Conservation (phyloP, 805 yeast species). For the Clavispora santaluciae region DNA sequence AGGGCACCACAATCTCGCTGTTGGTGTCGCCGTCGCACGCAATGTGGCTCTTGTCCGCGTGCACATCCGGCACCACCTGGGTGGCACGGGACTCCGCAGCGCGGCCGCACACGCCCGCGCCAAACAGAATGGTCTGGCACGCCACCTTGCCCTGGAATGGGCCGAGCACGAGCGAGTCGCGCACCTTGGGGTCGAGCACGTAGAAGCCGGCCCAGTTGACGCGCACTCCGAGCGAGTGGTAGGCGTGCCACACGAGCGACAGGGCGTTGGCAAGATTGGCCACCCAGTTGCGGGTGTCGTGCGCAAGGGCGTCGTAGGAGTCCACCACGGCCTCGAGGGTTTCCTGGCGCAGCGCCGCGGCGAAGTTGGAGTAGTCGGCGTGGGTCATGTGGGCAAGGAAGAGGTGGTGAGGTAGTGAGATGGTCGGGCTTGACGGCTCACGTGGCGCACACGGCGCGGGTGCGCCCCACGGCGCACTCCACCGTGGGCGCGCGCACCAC, state of each 20-base stretch:
- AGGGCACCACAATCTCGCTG: conserved; percentile 91
- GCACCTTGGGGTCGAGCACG: conserved; percentile 39
- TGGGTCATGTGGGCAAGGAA: conserved; percentile 34
- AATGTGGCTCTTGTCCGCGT: conserved; percentile 82
- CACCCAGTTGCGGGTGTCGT: conserved; percentile 75
- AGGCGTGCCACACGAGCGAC: conserved; percentile 84
- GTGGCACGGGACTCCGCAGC: conserved; percentile 61
- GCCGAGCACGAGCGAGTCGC: conserved; percentile 60
- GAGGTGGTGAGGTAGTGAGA: background rate
- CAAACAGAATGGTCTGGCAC: conserved; percentile 74
- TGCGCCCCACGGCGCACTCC: conserved; percentile 10
- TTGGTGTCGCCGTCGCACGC: conserved; percentile 96
- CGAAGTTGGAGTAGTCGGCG: conserved; percentile 68
- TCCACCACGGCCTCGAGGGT: conserved; percentile 52
- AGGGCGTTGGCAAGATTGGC: conserved; percentile 84
- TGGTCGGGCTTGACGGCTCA: no score
- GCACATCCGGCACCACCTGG: conserved; percentile 75
- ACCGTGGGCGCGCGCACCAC: conserved; percentile 9
- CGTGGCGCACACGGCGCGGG: background rate
- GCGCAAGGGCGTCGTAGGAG: conserved; percentile 61
- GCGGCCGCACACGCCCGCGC: conserved; percentile 88
- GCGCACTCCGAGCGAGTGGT: conserved; percentile 49
- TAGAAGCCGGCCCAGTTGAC: conserved; percentile 97
- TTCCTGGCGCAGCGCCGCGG: conserved; percentile 42
- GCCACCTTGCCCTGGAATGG: conserved; percentile 98